A percentile compares a stretch with the other conserved stretches of the same genome.
Evolutionary conservation across 2,329 filamentous ascomycete genomes (phyloP).

Genomic region (Salinomyces thailandicus): DNA sequence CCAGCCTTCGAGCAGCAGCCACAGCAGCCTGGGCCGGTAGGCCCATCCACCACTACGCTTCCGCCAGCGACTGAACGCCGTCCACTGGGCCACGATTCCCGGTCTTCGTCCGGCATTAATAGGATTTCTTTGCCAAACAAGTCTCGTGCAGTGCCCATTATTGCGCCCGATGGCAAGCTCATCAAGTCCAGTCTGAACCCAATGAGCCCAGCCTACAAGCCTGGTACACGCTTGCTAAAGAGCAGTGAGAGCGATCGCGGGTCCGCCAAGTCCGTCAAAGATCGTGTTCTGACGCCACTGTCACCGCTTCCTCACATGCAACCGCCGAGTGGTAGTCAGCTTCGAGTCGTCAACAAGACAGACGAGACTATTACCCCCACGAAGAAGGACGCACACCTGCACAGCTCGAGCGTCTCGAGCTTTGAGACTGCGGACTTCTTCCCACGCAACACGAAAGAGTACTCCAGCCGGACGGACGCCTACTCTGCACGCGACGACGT

Average conservation of each 20-base stretch:
- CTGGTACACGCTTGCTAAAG: constrained; percentile 10
- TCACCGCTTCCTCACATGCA: constrained; percentile 12
- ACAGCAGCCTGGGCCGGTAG: background rate
- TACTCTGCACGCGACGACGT: constrained; percentile 12
- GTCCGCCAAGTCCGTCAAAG: constrained; percentile 2
- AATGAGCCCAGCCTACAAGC: constrained; percentile 30
- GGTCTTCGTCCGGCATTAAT: constrained; percentile 13
- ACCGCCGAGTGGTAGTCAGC: constrained; percentile 1
- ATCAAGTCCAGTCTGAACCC: constrained; percentile 27
- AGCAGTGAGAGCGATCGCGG: background rate
- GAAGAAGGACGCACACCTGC: constrained; percentile 15
- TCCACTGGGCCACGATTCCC: constrained; percentile 8
- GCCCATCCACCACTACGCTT: background rate
- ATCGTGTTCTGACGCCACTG: constrained; percentile 8
- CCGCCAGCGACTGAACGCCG: background rate
- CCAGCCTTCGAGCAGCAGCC: background rate
- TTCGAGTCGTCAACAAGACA: constrained; percentile 5
- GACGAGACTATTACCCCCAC: constrained; percentile 16
- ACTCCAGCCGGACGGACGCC: constrained; percentile 25
- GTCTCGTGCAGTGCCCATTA: constrained; percentile 26
- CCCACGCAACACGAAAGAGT: constrained; percentile 27
- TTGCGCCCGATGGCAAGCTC: constrained; percentile 19
- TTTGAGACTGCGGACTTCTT: constrained; percentile 31
- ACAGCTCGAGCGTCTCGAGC: constrained; percentile 27
- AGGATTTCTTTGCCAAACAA: constrained; percentile 13